These are phyloP conservation scores for Spergularia marina DNA, from an alignment of 148 eudicot genomes.

Conservation along the genomic window DNA sequence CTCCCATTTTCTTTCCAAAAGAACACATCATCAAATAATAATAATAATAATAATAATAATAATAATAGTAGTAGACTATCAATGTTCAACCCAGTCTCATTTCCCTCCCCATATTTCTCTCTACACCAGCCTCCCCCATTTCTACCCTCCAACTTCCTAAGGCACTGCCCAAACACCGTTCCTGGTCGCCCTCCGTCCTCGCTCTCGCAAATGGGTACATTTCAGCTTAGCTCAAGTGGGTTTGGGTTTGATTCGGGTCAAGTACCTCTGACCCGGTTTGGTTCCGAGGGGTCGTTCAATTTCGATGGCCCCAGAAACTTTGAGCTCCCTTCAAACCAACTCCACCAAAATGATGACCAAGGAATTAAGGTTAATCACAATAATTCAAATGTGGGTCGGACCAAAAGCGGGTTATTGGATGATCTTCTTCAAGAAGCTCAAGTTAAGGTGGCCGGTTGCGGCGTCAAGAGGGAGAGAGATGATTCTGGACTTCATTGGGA, in stretches of 20 bases:
- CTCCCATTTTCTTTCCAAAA: conserved; percentile 22
- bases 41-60: neutral
- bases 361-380: conserved; percentile 7
- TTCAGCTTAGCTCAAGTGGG: conserved; percentile 14
- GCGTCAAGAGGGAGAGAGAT: conserved; percentile 25
- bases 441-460: conserved; percentile 25
- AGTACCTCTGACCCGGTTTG: neutral
- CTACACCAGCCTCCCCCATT: conserved; percentile 26
- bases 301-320: conserved; percentile 17
- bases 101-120: conserved; percentile 18
- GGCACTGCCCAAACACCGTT: conserved; percentile 10
- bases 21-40: conserved; percentile 4
- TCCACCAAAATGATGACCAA: conserved; percentile 23
- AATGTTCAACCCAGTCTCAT: conserved; percentile 23
- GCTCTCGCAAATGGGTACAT: conserved; percentile 19
- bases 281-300: conserved; percentile 2
- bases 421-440: conserved; percentile 65
- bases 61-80: conserved; percentile 23
- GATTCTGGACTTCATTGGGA: conserved; percentile 36
- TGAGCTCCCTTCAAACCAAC: conserved; percentile 87
- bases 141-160: conserved; percentile 23
- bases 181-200: conserved; percentile 21
- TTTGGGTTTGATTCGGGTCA: conserved; percentile 21
- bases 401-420: conserved; percentile 75
- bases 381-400: conserved; percentile 18